Conservation (phyloP, 305 asterid species). For the Rubia balearica region DNA sequence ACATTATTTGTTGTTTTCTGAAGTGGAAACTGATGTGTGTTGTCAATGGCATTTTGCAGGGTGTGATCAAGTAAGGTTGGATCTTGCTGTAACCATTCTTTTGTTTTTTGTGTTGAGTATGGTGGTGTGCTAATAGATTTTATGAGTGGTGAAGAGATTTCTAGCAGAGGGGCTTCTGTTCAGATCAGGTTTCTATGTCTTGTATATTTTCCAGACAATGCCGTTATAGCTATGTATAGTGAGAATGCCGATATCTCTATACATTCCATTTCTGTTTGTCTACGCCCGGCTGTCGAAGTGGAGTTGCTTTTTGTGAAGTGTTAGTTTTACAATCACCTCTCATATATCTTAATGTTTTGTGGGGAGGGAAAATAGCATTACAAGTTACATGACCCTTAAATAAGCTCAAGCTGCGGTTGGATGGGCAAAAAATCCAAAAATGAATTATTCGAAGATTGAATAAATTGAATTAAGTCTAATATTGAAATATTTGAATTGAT, state of each 20-base stretch:
- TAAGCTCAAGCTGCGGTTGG: no score
- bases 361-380: no score
- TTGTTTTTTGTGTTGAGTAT: slow-evolving; percentile 40
- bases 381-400: no score
- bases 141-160: slow-evolving; percentile 25
- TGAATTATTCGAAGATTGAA: no score
- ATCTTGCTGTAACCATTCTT: slow-evolving; percentile 43
- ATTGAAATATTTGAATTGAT: no score
- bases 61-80: slow-evolving; percentile 28
- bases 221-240: slow-evolving; percentile 36
- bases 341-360: no score
- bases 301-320: neutral
- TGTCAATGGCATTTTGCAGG: slow-evolving; percentile 35
- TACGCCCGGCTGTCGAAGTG: neutral
- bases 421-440: no score
- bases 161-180: slow-evolving; percentile 31
- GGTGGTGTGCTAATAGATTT: slow-evolving; percentile 36
- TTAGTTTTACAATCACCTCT: neutral
- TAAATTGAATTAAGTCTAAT: no score
- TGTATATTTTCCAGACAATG: slow-evolving; percentile 47
- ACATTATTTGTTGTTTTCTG: neutral
- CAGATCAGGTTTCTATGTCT: slow-evolving; percentile 19
- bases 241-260: neutral
- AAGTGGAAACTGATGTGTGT: slow-evolving; percentile 18
- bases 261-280: neutral